Evolutionary conservation across 192 early-diverging fungal genomes (phyloP), one percentile per base, ranked within the genome.

Genomic region (Rhizoclosmatium globosum): DNA sequence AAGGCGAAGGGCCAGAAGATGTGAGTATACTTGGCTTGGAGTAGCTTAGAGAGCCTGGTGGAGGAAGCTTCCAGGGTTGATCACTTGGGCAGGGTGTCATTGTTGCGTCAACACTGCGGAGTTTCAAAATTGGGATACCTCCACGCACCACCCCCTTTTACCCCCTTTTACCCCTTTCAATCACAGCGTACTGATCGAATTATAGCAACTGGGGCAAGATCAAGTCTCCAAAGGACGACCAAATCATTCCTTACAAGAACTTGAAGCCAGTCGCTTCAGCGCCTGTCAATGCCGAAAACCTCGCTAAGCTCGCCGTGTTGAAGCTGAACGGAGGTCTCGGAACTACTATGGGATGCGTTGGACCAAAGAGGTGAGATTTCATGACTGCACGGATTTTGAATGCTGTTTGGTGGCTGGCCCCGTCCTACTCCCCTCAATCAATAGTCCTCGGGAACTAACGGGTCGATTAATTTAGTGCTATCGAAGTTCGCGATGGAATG

Each of bases 281-380:
- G 47, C 67, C 76, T 31, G 82, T 85, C 41, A 86, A 85, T 57
- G 74, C 88, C 50, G 85, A 87, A 23, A 85, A 93, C 77, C 89
- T 99, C 48, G 86, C 82, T 66, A 98, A 99, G 84, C 90, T 99
- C 4, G 98, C 97, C 19, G 98, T 99, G 11, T 87, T 99, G n/a
- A 99, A 99, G 88, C 90, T 99, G 62, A 99, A 99, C 80, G 98
- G 98, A 85, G 98, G 98, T 72, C 89, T 99, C 17, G 98, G 97
- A 41, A 99, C 98, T 45, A 98, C 98, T 60, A 99, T 99, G 98
- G 98, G 98, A 31, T 98, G 96, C 76, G 94, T 98, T 74, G 98
- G 98, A 41, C 98, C 98, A 68, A 99, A 99, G 89, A 94, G 82
- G 85, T 85, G 31, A 53, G 41, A 31, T 21, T 15, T n/a, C 15